A percentile compares a stretch with the other conserved stretches of the same genome.
Evolutionary conservation across 768 basidiomycete genomes (phyloP).

Genomic region (Xanthoconium purpureum): DNA sequence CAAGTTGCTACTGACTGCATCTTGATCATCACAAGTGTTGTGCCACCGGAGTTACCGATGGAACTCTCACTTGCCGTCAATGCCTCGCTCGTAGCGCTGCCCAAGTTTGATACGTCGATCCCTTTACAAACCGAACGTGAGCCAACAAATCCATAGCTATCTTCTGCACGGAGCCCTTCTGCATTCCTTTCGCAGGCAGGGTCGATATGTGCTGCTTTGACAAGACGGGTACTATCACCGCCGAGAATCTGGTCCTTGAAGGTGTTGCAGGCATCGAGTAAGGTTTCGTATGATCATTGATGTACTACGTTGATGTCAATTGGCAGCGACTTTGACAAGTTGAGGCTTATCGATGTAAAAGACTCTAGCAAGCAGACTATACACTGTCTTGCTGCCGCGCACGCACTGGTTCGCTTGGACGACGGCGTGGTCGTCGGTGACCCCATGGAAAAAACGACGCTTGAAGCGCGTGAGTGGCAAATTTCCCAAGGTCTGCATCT

Average conservation of each 20-base stretch:
- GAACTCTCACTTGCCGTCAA: slow-evolving; percentile 96
- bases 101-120: slow-evolving; percentile 73
- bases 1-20: slow-evolving; percentile 95
- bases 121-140: background rate
- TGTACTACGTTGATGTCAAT: slow-evolving; percentile 2
- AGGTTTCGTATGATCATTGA: slow-evolving; percentile 28
- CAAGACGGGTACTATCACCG: slow-evolving; percentile 98
- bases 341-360: slow-evolving; percentile 74
- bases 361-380: slow-evolving; percentile 76
- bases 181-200: slow-evolving; percentile 92
- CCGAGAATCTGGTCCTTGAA: slow-evolving; percentile 91
- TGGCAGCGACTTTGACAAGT: slow-evolving; percentile 53
- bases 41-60: slow-evolving; percentile 98
- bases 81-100: slow-evolving; percentile 87
- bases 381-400: slow-evolving; percentile 87
- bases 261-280: slow-evolving; percentile 91
- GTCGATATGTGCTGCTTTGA: slow-evolving; percentile 99
- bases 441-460: slow-evolving; percentile 97
- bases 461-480: slow-evolving; percentile 89
- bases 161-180: slow-evolving; percentile 98
- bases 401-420: slow-evolving; percentile 91
- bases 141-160: slow-evolving; percentile 59
- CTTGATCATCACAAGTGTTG: slow-evolving; percentile 94
- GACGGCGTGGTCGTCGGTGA: slow-evolving; percentile 95
- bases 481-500: slow-evolving; percentile 55